Base-by-base conservation (phyloP, 441 rosid species). In the Daphne laureola region DNA sequence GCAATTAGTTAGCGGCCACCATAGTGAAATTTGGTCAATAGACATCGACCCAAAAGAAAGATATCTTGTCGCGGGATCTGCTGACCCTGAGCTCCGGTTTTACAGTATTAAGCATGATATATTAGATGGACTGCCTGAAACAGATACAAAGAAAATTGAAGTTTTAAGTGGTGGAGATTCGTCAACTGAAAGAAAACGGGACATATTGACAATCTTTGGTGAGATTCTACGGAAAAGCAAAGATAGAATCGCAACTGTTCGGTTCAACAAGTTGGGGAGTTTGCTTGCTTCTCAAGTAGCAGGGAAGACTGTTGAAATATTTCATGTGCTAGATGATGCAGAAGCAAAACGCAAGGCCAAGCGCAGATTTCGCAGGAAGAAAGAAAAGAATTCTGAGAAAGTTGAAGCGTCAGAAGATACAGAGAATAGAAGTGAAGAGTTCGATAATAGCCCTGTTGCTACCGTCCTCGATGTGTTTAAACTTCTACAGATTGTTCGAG, bases 1-100 rank as follows among this genome's bases (percentile, higher is more conserved):
- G 84, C 98, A 93, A 72, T 83, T 83, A 60, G 58, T 93, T 51
- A 80, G 97, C 40, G 98, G 98, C 25, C 97, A 93, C 71, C 96
- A 93, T 73, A 84, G 84, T 76, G 98, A 93, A 76, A 77, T 93
- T 61, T 89, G 98, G 98, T 90, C 96, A 16, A 63, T 93, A 12
- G 98, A 89, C 67, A 76, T 67, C 62, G 98, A 93, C 66, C 79
- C 86, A 2, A 81, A 84, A 57, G 97, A 87, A 65, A 80, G 76
- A 66, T 93, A 73, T 64, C 71, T 90, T 52, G 96, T 89, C 44
- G 69, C 84, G 49, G 97, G 98, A 51, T 93, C 98, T 49, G 88
- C 83, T 14, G 98, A 90, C 51, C 80, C 60, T 31, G 98, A 87
- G 65, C 83, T 93, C 69, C 73, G 93, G 53, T 82, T 83, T 75